Conservation (phyloP, 2,329 filamentous ascomycete species). For the Diaporthe ampelina region DNA sequence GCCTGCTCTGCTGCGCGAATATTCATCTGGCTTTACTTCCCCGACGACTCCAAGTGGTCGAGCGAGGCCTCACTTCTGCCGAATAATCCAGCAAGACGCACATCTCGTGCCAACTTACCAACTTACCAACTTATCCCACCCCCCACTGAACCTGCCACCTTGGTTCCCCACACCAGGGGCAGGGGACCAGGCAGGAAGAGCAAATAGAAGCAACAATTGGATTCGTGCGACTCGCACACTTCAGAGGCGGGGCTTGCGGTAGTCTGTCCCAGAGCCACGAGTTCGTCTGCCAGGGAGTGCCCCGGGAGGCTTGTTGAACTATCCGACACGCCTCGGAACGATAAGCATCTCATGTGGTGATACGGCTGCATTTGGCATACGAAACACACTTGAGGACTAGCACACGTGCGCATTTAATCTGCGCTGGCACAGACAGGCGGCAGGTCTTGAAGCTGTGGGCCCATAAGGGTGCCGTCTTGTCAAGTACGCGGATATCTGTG, state of each 20-base stretch:
- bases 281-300: slow-evolving; percentile 17
- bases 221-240: slow-evolving; percentile 8
- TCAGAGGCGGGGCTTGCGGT: slow-evolving; percentile 15
- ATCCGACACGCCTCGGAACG: background rate
- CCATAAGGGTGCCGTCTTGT: background rate
- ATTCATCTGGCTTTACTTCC: background rate
- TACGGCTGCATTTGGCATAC: background rate
- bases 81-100: background rate
- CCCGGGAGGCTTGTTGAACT: slow-evolving; percentile 3
- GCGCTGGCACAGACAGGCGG: background rate
- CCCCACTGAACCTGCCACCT: slow-evolving; percentile 8
- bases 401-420: background rate
- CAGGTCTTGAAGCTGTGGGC: background rate
- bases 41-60: background rate
- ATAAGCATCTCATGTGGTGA: slow-evolving; percentile 14
- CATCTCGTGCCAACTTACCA: background rate
- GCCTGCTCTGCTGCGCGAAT: background rate
- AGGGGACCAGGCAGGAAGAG: slow-evolving; percentile 12
- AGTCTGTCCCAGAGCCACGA: slow-evolving; percentile 1
- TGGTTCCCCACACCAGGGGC: background rate
- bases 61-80: slow-evolving; percentile 13
- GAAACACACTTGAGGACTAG: background rate
- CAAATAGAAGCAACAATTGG: slow-evolving; percentile 2
- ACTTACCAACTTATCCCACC: background rate
- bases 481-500: slow-evolving; percentile 9